Base-by-base conservation (phyloP, 164 flowering plant species). In the Magnolia sinica region DNA sequence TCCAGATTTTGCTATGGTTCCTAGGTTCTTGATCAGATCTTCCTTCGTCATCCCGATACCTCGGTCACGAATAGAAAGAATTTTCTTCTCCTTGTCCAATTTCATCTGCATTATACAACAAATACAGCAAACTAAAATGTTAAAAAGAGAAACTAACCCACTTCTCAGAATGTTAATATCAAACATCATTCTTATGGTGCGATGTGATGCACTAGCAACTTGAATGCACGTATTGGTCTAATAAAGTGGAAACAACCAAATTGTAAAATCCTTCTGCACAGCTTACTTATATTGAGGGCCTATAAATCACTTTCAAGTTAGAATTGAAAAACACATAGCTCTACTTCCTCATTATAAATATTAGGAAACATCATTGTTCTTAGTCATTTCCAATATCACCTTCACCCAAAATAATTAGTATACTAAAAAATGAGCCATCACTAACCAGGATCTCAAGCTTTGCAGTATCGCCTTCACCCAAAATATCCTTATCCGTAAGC, bases 41-140 rank as follows among this genome's bases (percentile, higher is more conserved):
- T 96, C 98, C 86, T 96, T 96, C 23, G 99, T 96, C 99, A 96
- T 96, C 49, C 99, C 99, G 23, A 94, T 88, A 84, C 99, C 99
- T 78, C 94, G 88, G 76, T 96, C 99, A 7, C 98, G 93, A 76
- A 96, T 92, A 0, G 99, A 91, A 23, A 96, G 88, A 24, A 91
- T 86, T 81, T 91, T 96, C 84, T 96, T 96, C 72, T 88, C 97
- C 81, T 96, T 96, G 87, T 96, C 98, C 71, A 96, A 79, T 83
- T 94, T 96, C 82, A 96, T 94, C 98, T 96, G 89, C 87, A 86
- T 23, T 76, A 49, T 58, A 45, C 20, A 11, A 14, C 7, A 37
- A 49, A 50, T 20, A 37, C 1, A 29, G 19, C 29, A n/a, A 74
- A 70, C 13, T 27, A 2, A 69, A 64, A 24, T 27, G n/a, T n/a